A percentile compares a stretch with the other conserved stretches of the same genome.
These are phyloP conservation scores for Chrysanthemum lavandulifolium DNA, from an alignment of 129 eudicot species.

Conservation along the genomic window DNA sequence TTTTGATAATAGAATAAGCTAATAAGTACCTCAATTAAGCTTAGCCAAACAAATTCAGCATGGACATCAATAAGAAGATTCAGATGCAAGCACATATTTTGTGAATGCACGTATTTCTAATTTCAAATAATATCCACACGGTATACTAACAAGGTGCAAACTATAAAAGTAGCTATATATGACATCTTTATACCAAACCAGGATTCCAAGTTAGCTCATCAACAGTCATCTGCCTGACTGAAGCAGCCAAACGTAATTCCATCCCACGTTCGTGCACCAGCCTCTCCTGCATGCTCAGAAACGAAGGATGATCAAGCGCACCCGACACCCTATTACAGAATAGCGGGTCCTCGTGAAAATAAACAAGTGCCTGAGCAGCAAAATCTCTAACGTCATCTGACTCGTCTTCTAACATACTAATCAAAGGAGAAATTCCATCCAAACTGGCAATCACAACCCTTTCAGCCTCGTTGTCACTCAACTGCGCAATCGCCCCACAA, in stretches of 20 bases:
- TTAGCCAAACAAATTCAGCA: background rate
- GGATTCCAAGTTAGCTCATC: conserved; percentile 51
- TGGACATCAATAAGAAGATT: background rate
- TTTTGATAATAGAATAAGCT: too few relatives aligned
- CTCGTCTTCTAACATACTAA: conserved; percentile 53
- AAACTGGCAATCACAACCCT: conserved; percentile 40
- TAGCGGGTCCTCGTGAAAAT: conserved; percentile 47
- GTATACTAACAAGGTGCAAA: conserved; percentile 12
- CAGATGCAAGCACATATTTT: background rate
- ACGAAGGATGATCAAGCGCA: conserved; percentile 37
- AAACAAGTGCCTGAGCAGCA: conserved; percentile 65
- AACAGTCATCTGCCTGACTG: conserved; percentile 38
- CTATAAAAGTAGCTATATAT: background rate
- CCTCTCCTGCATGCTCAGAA: conserved; percentile 48
- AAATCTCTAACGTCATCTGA: conserved; percentile 52
- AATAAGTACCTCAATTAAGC: background rate
- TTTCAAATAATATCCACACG: background rate
- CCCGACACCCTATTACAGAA: conserved; percentile 38
- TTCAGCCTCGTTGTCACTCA: conserved; percentile 48
- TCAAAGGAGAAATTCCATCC: conserved; percentile 53
- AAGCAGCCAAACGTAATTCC: conserved; percentile 32
- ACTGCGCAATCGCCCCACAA: conserved; percentile 60
- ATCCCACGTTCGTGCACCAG: conserved; percentile 40
- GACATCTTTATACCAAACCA: conserved; percentile 28
- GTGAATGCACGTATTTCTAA: background rate